phyloP scores from a whole-genome alignment of 163 green algal genomes.

The Chloromonas sp. region DNA sequence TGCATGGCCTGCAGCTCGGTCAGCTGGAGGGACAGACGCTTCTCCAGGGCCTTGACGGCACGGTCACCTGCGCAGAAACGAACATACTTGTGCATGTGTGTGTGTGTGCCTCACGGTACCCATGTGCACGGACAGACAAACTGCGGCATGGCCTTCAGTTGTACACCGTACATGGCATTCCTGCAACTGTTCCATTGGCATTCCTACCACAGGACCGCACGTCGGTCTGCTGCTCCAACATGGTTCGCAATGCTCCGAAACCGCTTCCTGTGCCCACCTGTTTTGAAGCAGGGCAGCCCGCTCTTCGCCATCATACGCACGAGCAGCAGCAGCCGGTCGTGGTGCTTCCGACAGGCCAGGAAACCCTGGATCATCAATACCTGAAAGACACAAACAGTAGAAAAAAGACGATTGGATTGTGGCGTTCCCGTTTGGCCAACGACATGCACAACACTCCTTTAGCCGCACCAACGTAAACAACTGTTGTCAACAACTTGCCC shows the following conservation, averaged over 20 bases:
- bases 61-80: slow-evolving; percentile 21
- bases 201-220: too few species aligned
- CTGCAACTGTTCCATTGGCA: too few species aligned
- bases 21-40: slow-evolving; percentile 53
- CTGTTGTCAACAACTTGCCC: too few species aligned
- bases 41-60: slow-evolving; percentile 62
- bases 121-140: too few species aligned
- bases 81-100: neutral
- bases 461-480: too few species aligned
- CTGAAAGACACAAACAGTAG: slow-evolving; percentile 28
- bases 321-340: slow-evolving; percentile 78
- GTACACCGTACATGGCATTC: too few species aligned
- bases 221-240: too few species aligned
- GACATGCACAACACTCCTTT: too few species aligned
- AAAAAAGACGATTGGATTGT: neutral
- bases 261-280: slow-evolving; percentile 11
- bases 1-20: slow-evolving; percentile 82
- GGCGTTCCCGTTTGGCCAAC: too few species aligned
- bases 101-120: too few species aligned
- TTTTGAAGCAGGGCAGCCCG: slow-evolving; percentile 92
- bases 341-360: slow-evolving; percentile 81
- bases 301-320: slow-evolving; percentile 69
- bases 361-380: slow-evolving; percentile 96
- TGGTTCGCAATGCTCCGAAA: too few species aligned
- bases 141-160: too few species aligned